Evolutionary conservation across 2,329 filamentous ascomycete species (phyloP).

Genomic region (Penicillium sp.): DNA sequence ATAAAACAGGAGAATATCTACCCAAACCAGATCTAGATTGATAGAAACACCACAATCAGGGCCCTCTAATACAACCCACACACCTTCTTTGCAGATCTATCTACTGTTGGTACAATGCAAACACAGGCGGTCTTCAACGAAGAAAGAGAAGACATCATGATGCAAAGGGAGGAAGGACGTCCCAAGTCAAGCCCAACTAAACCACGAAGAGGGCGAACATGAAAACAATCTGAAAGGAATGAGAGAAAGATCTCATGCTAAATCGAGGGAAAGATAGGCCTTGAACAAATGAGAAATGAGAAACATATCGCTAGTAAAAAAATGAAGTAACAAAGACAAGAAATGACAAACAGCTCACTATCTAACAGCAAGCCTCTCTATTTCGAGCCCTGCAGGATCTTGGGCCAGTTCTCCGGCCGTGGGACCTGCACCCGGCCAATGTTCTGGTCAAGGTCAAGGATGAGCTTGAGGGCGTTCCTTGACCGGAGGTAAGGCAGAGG

Average conservation of each 20-base stretch:
- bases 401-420: constrained; percentile 33
- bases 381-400: constrained; percentile 27
- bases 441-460: constrained; percentile 85
- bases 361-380: constrained; percentile 15
- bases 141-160: constrained; percentile 8
- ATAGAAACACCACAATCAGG: not conserved
- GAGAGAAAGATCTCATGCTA: constrained; percentile 17
- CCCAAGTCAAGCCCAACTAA: not conserved
- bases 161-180: not conserved
- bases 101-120: constrained; percentile 21
- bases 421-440: constrained; percentile 67
- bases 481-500: constrained; percentile 62
- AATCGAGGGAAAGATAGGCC: constrained; percentile 13
- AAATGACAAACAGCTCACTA: constrained; percentile 19
- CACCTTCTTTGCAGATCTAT: constrained; percentile 18
- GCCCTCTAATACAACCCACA: constrained; percentile 12
- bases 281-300: constrained; percentile 10
- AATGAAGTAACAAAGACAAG: constrained; percentile 4
- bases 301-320: constrained; percentile 6
- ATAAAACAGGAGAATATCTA: not conserved
- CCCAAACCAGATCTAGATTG: constrained; percentile 3
- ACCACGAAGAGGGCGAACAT: constrained; percentile 3
- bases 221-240: constrained; percentile 9
- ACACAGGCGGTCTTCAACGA: constrained; percentile 5
- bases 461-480: constrained; percentile 87